Evolutionary conservation across 306 rosid genomes (phyloP), one percentile per base, ranked within the genome.

Genomic region (Sindora glabra): DNA sequence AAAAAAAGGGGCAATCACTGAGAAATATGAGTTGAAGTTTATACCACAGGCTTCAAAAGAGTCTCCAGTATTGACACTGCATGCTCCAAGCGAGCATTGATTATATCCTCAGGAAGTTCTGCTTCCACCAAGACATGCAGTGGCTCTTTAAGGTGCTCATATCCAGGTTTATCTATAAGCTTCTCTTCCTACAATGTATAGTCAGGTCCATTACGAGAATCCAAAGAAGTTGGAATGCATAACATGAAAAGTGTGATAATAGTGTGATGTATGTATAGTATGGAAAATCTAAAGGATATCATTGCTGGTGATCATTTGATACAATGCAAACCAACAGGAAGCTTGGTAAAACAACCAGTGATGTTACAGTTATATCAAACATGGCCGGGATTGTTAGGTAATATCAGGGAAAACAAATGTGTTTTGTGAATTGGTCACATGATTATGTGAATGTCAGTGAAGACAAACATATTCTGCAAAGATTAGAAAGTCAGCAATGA

Each of bases 21-120:
- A 10, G 36, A 64, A 68, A 59, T 47, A 17, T 27, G 29, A 0
- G 39, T 33, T 32, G 24, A 40, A 15, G 3, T 41, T 24, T 60
- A 63, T 89, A 89, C 97, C 92, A 89, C 95, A 10, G 97, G 97
- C 76, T 89, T 89, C 84, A 89, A 71, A 57, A 89, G 95, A 77
- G 77, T 86, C 39, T 89, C 97, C 25, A 89, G 81, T 53, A 89
- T 76, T 18, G 81, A 78, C 58, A 89, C 79, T 5, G 97, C 97
- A 81, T 82, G 87, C 65, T 89, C 97, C 87, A 89, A 66, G 21
- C 92, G 92, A 0, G 85, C 18, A 70, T 89, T 81, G 59, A 86
- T 83, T 58, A 76, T 70, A 69, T 86, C 95, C 70, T 89, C 97
- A 0, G 97, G 89, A 68, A 89, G 84, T 73, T 89, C 97, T 55